phyloP scores from a whole-genome alignment of 192 early-diverging fungal genomes.

The Coemansia sp. region DNA sequence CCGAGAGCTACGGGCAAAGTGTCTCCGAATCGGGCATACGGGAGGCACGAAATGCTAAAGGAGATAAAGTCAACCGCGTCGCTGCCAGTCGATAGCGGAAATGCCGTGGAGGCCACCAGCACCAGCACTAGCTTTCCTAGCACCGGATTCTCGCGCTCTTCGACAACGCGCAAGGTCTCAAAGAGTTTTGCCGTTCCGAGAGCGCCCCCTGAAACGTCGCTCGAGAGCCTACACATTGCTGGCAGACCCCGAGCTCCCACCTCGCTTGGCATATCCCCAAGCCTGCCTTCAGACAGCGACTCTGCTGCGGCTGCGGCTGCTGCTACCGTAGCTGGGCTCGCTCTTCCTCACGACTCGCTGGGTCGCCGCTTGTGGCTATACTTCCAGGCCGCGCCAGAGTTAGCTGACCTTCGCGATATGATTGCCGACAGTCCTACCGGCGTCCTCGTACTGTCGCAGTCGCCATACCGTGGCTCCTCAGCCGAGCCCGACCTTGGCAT shows the following conservation, averaged over 20 bases:
- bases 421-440: slow-evolving; percentile 30
- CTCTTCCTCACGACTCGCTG: slow-evolving; percentile 33
- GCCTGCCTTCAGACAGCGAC: background rate
- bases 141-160: slow-evolving; percentile 34
- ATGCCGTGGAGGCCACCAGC: background rate
- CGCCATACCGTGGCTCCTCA: background rate
- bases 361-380: slow-evolving; percentile 43
- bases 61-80: slow-evolving; percentile 26
- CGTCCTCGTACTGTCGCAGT: slow-evolving; percentile 23
- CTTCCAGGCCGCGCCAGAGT: slow-evolving; percentile 27
- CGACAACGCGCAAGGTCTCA: slow-evolving; percentile 21
- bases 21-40: slow-evolving; percentile 3
- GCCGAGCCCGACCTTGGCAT: slow-evolving; percentile 18
- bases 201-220: background rate
- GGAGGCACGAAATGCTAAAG: slow-evolving; percentile 29
- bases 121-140: slow-evolving; percentile 47
- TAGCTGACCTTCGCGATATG: slow-evolving; percentile 45
- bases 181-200: slow-evolving; percentile 1
- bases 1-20: slow-evolving; percentile 8
- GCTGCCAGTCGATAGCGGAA: background rate
- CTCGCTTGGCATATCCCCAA: background rate
- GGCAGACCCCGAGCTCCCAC: background rate
- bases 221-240: background rate
- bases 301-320: background rate
- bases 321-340: background rate